Evolutionary conservation across 805 yeast species (phyloP).

Genomic region (Nakazawaea wickerhamii): DNA sequence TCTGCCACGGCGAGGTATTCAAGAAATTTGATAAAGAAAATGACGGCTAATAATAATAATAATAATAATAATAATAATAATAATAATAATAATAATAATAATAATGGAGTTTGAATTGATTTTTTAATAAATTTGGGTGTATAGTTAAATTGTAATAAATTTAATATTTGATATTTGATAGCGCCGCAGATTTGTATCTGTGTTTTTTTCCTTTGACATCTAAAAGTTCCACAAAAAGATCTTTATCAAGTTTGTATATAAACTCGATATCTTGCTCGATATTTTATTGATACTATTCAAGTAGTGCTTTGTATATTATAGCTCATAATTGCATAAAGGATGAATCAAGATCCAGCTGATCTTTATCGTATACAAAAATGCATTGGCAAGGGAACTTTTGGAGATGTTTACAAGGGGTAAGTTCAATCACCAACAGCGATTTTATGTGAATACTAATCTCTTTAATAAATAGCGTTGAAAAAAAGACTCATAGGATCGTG

Average conservation of each 20-base stretch:
- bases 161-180: not conserved
- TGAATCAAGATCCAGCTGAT: slow-evolving; percentile 14
- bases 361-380: slow-evolving; percentile 39
- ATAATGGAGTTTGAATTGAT: not conserved
- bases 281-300: too few relatives aligned
- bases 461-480: slow-evolving; percentile 16
- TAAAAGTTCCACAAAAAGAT: not conserved
- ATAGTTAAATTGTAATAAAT: too few relatives aligned
- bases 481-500: slow-evolving; percentile 33
- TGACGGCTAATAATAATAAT: slow-evolving; percentile 2
- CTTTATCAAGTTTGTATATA: too few relatives aligned
- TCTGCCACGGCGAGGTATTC: slow-evolving; percentile 4
- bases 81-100: not conserved
- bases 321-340: not conserved
- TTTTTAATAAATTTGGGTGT: not conserved
- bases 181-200: too few relatives aligned
- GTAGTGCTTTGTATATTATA: too few relatives aligned
- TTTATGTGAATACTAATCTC: not conserved
- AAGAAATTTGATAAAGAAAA: slow-evolving; percentile 1
- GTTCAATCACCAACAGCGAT: slow-evolving; percentile 12
- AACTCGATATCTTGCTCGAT: too few relatives aligned
- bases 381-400: slow-evolving; percentile 82
- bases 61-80: not conserved
- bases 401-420: slow-evolving; percentile 71
- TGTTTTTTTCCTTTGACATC: not conserved